Conservation (phyloP, 2,329 filamentous ascomycete species). For the Phialocephala subalpina region DNA sequence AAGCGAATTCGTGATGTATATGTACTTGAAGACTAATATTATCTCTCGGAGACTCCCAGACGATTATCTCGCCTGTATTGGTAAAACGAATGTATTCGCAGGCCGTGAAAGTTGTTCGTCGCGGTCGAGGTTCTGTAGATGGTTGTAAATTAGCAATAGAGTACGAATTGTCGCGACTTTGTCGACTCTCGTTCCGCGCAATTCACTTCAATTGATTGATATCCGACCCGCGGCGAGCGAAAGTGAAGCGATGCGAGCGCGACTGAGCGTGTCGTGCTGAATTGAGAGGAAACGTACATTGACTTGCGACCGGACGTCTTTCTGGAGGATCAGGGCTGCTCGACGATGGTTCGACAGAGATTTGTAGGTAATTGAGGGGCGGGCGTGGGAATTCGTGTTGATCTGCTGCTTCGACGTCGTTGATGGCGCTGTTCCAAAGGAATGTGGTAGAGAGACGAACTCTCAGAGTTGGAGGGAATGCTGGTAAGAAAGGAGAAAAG, state of each 20-base stretch:
- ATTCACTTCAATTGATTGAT: conserved; percentile 1
- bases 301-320: conserved; percentile 27
- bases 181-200: not conserved
- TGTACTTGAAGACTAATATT: conserved; percentile 32
- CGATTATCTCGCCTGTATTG: conserved; percentile 12
- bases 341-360: not conserved
- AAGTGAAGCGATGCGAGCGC: not conserved
- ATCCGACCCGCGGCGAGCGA: not conserved
- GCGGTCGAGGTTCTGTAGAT: conserved; percentile 26
- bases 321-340: conserved; percentile 3
- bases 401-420: not conserved
- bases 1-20: conserved; percentile 42
- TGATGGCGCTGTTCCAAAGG: conserved; percentile 44
- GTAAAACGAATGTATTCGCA: conserved; percentile 28
- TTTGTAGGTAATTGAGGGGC: conserved; percentile 16
- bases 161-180: conserved; percentile 11
- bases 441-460: conserved; percentile 47
- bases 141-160: conserved; percentile 33
- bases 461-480: conserved; percentile 46
- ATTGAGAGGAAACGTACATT: conserved; percentile 32
- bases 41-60: conserved; percentile 33
- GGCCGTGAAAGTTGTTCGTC: conserved; percentile 23
- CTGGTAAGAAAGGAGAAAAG: conserved; percentile 31
- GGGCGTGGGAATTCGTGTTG: conserved; percentile 8
- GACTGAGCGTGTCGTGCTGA: not conserved